Percentiles rank a stretch among this genome's conserved stretches.
These are phyloP conservation scores for Phytophthora pinifolia DNA, from an alignment of 352 stramenopile species.

Conservation along the genomic window DNA sequence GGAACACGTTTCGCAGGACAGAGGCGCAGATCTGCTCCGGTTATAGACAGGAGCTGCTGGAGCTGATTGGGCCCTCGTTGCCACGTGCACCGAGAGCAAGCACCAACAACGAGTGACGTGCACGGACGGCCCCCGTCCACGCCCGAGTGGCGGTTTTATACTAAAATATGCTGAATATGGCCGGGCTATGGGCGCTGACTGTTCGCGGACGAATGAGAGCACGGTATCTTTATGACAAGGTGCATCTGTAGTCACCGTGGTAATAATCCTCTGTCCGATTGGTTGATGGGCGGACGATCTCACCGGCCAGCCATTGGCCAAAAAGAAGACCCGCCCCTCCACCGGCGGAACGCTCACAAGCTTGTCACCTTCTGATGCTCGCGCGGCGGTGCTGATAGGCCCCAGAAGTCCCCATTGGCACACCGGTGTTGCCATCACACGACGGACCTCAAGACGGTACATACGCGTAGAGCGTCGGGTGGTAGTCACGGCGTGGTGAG, in stretches of 20 bases:
- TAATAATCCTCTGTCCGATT: conserved; percentile 20
- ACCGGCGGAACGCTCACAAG: conserved; percentile 22
- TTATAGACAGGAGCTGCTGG: conserved; percentile 13
- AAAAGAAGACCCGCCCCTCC: conserved; percentile 16
- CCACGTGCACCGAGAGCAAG: conserved; percentile 31
- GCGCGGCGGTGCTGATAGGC: conserved; percentile 20
- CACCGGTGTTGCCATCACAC: conserved; percentile 17
- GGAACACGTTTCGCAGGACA: conserved; percentile 18
- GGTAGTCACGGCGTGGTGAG: no score
- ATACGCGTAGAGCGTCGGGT: no score
- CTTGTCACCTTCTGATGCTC: not conserved
- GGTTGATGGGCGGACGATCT: conserved; percentile 4
- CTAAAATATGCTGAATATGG: not conserved
- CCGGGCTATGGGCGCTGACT: not conserved
- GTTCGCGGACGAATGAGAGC: conserved; percentile 23
- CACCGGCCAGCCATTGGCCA: conserved; percentile 13
- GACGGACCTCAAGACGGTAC: conserved; percentile 19
- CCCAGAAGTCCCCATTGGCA: conserved; percentile 19
- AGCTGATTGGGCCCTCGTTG: conserved; percentile 27
- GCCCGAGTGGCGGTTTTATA: conserved; percentile 2
- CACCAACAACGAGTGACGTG: conserved; percentile 19
- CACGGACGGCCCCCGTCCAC: conserved; percentile 13
- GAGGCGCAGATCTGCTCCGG: conserved; percentile 19
- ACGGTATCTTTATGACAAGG: conserved; percentile 16
- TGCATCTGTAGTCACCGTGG: conserved; percentile 25